These are phyloP conservation scores for Paecilomyces variotii DNA, from an alignment of 2,329 filamentous ascomycete genomes.

Conservation along the genomic window DNA sequence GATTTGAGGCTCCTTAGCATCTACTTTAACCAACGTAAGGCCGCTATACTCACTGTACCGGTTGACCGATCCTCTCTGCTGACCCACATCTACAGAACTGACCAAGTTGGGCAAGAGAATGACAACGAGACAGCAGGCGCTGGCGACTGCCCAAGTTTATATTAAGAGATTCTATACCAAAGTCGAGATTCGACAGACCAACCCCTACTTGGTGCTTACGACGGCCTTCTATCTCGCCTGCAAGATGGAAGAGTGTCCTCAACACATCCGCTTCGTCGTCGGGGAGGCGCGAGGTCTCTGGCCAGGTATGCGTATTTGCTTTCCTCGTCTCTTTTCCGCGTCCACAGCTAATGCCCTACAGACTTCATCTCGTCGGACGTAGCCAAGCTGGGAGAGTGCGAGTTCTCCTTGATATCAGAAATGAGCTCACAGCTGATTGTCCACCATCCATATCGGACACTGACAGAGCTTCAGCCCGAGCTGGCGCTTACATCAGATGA, in stretches of 20 bases:
- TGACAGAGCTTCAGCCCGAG: conserved; percentile 61
- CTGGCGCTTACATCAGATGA: conserved; percentile 72
- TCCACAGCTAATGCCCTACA: conserved; percentile 12
- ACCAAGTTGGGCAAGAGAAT: conserved; percentile 77
- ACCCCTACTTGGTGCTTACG: conserved; percentile 86
- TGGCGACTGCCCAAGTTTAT: conserved; percentile 92
- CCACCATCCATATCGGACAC: conserved; percentile 80
- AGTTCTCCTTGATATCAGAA: conserved; percentile 86
- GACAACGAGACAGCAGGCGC: conserved; percentile 76
- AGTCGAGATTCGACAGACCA: conserved; percentile 84
- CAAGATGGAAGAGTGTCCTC: conserved; percentile 96
- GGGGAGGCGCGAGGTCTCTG: conserved; percentile 78
- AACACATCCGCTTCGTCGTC: conserved; percentile 87
- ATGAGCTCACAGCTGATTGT: conserved; percentile 84
- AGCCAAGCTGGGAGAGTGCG: conserved; percentile 82
- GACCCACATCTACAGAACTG: conserved; percentile 52
- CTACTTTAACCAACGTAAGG: conserved; percentile 81
- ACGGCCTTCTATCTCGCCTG: conserved; percentile 91
- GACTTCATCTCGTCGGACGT: conserved; percentile 69
- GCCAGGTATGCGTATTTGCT: conserved; percentile 48
- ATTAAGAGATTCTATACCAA: conserved; percentile 88
- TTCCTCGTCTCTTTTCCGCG: conserved; percentile 1
- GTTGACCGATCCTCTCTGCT: not conserved
- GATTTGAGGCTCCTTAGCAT: conserved; percentile 77
- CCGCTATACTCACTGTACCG: not conserved